Percentiles rank a stretch among this genome's conserved stretches.
These are phyloP conservation scores for Yamadazyma trypodendri DNA, from an alignment of 1,139 yeast species.

Conservation along the genomic window DNA sequence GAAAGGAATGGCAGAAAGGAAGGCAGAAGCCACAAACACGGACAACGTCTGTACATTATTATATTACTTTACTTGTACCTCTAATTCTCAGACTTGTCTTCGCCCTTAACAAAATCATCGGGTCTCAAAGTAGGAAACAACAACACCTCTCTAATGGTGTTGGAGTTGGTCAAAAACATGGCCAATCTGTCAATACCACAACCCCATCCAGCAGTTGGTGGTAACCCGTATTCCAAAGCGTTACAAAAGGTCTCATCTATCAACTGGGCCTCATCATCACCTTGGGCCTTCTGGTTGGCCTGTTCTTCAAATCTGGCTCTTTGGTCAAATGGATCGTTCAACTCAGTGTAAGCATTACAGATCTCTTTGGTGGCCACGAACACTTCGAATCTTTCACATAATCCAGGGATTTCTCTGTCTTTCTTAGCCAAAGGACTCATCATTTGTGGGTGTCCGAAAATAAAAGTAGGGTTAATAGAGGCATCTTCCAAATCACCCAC, in stretches of 20 bases:
- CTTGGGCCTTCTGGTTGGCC: slow-evolving; percentile 97
- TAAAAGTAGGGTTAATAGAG: slow-evolving; percentile 95
- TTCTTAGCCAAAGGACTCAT: slow-evolving; percentile 99
- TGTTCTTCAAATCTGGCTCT: slow-evolving; percentile 97
- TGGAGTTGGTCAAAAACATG: slow-evolving; percentile 95
- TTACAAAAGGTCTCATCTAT: slow-evolving; percentile 96
- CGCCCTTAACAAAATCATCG: slow-evolving; percentile 54
- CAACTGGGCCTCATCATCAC: slow-evolving; percentile 98
- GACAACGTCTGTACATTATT: slow-evolving; percentile 3
- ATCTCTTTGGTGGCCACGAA: slow-evolving; percentile 98
- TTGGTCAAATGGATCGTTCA: slow-evolving; percentile 98
- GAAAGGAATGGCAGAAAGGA: no score
- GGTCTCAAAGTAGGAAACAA: slow-evolving; percentile 99
- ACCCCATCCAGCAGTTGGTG: slow-evolving; percentile 99
- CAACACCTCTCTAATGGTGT: slow-evolving; percentile 95
- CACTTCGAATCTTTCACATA: slow-evolving; percentile 98
- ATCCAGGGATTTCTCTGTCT: slow-evolving; percentile 87
- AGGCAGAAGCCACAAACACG: no score
- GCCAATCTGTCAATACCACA: slow-evolving; percentile 98
- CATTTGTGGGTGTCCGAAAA: slow-evolving; percentile 99
- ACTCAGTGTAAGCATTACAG: slow-evolving; percentile 97
- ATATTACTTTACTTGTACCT: background rate
- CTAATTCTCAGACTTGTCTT: slow-evolving; percentile 21
- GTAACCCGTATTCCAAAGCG: slow-evolving; percentile 96
- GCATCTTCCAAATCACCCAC: slow-evolving; percentile 93